A percentile compares a stretch with the other conserved stretches of the same genome.
phyloP scores from a whole-genome alignment of 176 grass and related monocot genomes.

The Sorghum bicolor region DNA sequence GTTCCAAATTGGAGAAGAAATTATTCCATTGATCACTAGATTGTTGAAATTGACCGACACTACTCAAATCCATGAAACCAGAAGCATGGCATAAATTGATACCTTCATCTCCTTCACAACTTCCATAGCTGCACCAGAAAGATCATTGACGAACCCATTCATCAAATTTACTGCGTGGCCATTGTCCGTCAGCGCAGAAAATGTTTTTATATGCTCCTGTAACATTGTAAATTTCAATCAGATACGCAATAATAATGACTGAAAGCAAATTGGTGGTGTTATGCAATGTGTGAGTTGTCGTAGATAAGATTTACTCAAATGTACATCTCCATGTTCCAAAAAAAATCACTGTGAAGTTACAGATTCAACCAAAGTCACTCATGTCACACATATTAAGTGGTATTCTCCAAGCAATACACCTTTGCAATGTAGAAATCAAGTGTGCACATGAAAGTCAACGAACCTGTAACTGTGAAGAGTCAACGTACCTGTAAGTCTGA shows the following conservation, averaged over 20 bases:
- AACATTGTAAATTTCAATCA: slow-evolving; percentile 15
- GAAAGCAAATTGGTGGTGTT: not conserved
- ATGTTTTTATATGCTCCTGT: slow-evolving; percentile 62
- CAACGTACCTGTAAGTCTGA: slow-evolving; percentile 63
- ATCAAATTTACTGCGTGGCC: slow-evolving; percentile 43
- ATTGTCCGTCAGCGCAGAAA: slow-evolving; percentile 42
- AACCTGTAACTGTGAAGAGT: slow-evolving; percentile 73
- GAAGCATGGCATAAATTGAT: not conserved
- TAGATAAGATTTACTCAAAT: slow-evolving; percentile 7
- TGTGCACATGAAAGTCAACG: not conserved
- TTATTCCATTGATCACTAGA: not conserved
- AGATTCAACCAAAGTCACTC: not conserved
- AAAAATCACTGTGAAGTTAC: not conserved
- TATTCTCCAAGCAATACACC: not conserved
- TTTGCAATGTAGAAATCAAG: not conserved
- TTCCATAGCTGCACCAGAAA: slow-evolving; percentile 53
- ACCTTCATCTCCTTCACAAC: slow-evolving; percentile 69
- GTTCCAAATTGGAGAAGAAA: not conserved
- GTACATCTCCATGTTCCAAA: not conserved
- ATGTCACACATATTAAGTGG: not conserved
- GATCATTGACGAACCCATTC: slow-evolving; percentile 46
- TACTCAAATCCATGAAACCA: not conserved
- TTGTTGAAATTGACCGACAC: not conserved
- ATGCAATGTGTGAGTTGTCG: not conserved
- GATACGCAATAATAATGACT: not conserved